phyloP scores from a whole-genome alignment of 202 grass and related monocot genomes.

The Hordeum pubiflorum region DNA sequence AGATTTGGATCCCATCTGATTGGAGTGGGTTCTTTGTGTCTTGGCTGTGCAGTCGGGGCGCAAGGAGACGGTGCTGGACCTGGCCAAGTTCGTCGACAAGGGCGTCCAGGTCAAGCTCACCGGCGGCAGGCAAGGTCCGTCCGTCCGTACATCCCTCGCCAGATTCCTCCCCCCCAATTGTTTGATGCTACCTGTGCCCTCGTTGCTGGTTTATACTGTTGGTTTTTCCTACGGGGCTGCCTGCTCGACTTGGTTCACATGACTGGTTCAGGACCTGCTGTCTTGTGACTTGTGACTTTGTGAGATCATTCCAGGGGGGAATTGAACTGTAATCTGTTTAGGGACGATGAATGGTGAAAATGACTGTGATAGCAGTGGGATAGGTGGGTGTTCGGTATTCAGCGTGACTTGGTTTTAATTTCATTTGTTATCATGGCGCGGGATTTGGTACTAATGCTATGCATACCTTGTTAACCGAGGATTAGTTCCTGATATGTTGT shows the following conservation, averaged over 20 bases:
- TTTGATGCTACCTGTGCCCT: not conserved
- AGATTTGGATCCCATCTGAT: not conserved
- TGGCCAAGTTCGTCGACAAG: conserved; percentile 68
- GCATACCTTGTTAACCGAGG: not conserved
- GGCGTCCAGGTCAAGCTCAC: conserved; percentile 70
- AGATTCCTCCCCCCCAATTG: not conserved
- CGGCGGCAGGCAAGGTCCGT: conserved; percentile 48
- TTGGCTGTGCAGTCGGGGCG: conserved; percentile 49
- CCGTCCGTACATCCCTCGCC: not conserved
- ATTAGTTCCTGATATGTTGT: not conserved
- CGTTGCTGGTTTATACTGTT: not conserved
- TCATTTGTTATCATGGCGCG: not conserved
- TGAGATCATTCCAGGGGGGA: not conserved
- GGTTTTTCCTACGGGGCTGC: not conserved
- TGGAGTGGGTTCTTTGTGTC: not conserved
- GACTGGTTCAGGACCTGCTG: no score
- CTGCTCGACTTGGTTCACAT: not conserved
- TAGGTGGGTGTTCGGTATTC: not conserved
- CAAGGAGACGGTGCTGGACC: conserved; percentile 69
- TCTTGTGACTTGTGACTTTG: no score
- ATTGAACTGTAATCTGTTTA: not conserved
- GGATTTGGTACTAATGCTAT: not conserved
- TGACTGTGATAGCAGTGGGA: not conserved
- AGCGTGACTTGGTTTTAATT: not conserved
- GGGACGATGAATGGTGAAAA: not conserved